Base-by-base conservation (phyloP, 768 basidiomycete genomes). In the Daedaleopsis sinensis region DNA sequence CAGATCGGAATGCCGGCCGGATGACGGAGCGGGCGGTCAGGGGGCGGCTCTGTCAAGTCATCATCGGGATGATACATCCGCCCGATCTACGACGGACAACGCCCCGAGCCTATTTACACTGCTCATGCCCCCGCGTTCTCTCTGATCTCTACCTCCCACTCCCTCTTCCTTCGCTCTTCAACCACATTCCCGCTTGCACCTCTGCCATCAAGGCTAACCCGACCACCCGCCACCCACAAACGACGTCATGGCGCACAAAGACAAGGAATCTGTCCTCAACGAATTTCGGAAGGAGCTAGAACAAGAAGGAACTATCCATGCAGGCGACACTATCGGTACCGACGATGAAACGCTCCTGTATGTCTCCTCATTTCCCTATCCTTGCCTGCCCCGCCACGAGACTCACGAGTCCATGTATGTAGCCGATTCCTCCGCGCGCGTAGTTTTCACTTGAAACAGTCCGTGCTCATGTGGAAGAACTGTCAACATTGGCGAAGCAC, bases 391-490 rank as follows among this genome's bases (percentile, higher is more conserved):
- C 16, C 15, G n/a, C 23, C 19, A 32, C 16, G 38, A 15, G 3
- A 10, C n/a, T 50, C 16, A 24, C n/a, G 3, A 8, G 27, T 19
- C 48, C 37, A 38, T 39, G 6, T 52, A 47, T 12, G n/a, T 64
- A 91, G 90, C 57, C 84, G 90, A n/a, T 92, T 91, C 67, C 72
- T 92, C n/a, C 83, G 86, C 38, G 90, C 90, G 11, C 85, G 90
- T 3, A 84, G 84, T 63, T 90, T 84, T 66, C 80, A 85, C 67
- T 60, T 88, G 13, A 75, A 72, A 38, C 82, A 84, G 50, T 73
- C 88, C 0, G 88, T 86, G 71, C 79, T 74, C 61, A 91, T 90
- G 90, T 74, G 91, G 44, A 72, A 70, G 55, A 84, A 87, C 51
- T 88, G 87, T 62, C 86, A 89, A 64, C 73, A 84, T 13, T 92